A percentile compares a stretch with the other conserved stretches of the same genome.
phyloP scores from a whole-genome alignment of 2,329 filamentous ascomycete species.

The Epichloe bromicola region DNA sequence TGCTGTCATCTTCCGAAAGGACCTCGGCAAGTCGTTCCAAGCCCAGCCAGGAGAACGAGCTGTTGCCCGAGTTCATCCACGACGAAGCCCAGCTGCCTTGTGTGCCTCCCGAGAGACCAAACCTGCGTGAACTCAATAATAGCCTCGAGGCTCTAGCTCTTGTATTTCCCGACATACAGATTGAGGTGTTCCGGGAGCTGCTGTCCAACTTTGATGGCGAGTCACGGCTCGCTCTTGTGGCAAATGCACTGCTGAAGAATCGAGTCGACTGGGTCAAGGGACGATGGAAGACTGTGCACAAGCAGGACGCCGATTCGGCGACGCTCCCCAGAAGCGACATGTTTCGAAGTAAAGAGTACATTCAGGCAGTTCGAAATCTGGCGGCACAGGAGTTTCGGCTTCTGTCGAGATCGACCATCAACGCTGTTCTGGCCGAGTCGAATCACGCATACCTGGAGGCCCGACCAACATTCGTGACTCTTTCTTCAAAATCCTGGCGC shows the following conservation, averaged over 20 bases:
- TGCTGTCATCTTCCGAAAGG: slow-evolving; percentile 31
- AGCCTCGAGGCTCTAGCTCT: slow-evolving; percentile 55
- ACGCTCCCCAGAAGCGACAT: slow-evolving; percentile 45
- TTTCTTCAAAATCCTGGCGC: slow-evolving; percentile 66
- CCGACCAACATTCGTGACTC: slow-evolving; percentile 51
- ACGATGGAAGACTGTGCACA: slow-evolving; percentile 39
- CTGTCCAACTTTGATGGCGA: slow-evolving; percentile 61
- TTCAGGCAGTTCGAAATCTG: slow-evolving; percentile 52
- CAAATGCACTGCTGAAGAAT: slow-evolving; percentile 63
- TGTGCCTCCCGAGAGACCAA: slow-evolving; percentile 37
- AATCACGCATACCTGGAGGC: slow-evolving; percentile 69
- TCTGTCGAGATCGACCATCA: slow-evolving; percentile 59
- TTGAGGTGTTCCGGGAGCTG: slow-evolving; percentile 75
- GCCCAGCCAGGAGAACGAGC: slow-evolving; percentile 16
- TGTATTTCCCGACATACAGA: slow-evolving; percentile 68
- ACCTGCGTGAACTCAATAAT: slow-evolving; percentile 57
- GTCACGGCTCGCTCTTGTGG: slow-evolving; percentile 63
- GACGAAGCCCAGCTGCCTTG: slow-evolving; percentile 41
- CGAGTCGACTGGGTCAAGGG: slow-evolving; percentile 58
- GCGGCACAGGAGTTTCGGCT: slow-evolving; percentile 66
- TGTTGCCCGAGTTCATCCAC: slow-evolving; percentile 35
- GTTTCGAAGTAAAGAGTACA: slow-evolving; percentile 57
- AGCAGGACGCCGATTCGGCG: slow-evolving; percentile 18
- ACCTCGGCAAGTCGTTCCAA: slow-evolving; percentile 20
- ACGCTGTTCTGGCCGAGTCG: slow-evolving; percentile 65